Conservation (phyloP, 2,329 filamentous ascomycete species). For the Clarireedia sp. region DNA sequence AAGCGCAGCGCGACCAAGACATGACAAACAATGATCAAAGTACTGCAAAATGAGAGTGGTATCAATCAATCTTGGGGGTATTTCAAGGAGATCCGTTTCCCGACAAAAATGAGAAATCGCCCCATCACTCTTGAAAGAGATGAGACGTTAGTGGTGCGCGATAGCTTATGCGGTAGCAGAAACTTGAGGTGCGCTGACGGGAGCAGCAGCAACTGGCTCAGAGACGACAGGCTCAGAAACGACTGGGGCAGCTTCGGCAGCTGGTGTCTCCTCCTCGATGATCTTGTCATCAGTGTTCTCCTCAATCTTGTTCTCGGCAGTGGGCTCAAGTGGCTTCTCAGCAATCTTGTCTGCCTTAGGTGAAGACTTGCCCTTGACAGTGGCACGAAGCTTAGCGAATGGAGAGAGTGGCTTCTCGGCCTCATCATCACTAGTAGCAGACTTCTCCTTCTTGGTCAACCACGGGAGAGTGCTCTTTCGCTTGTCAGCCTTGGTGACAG, state of each 20-base stretch:
- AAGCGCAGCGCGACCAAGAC: constrained; percentile 18
- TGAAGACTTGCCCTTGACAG: constrained; percentile 29
- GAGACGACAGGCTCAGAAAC: constrained; percentile 18
- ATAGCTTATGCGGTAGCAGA: constrained; percentile 27
- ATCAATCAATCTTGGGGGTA: constrained; percentile 32
- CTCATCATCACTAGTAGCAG: constrained; percentile 36
- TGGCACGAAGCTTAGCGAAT: constrained; percentile 31
- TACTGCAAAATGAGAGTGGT: constrained; percentile 32
- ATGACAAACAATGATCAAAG: constrained; percentile 23
- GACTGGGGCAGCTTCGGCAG: constrained; percentile 24
- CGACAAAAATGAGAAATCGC: constrained; percentile 24
- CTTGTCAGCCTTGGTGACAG: constrained; percentile 42
- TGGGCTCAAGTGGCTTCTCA: constrained; percentile 28
- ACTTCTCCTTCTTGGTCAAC: constrained; percentile 54
- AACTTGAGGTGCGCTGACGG: constrained; percentile 24
- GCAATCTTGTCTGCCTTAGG: constrained; percentile 41
- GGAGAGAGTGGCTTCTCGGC: constrained; percentile 31
- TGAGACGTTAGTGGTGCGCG: constrained; percentile 3
- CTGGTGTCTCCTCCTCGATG: constrained; percentile 23
- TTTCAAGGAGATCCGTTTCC: constrained; percentile 31
- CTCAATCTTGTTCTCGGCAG: constrained; percentile 18
- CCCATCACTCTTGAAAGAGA: neutral
- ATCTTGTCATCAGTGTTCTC: constrained; percentile 10
- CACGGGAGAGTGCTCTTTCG: constrained; percentile 52
- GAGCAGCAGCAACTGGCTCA: constrained; percentile 20